Conservation (phyloP, 768 basidiomycete species). For the Suillus clintonianus region DNA sequence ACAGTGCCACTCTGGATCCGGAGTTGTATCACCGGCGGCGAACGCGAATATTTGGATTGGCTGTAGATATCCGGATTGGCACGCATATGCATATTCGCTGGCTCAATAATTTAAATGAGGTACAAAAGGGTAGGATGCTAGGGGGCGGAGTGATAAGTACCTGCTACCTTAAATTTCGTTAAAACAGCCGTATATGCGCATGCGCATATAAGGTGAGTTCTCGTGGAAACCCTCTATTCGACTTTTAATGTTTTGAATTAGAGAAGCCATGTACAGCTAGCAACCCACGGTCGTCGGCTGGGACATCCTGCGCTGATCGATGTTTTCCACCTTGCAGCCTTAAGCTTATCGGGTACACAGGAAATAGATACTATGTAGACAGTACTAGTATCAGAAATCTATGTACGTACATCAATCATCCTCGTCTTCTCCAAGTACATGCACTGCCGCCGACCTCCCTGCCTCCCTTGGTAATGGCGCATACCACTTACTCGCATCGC, state of each 20-base stretch:
- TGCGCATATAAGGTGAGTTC: background rate
- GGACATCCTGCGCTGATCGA: no score
- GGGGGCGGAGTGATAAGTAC: background rate
- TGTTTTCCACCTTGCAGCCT: no score
- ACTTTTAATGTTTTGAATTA: background rate
- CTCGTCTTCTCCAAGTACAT: slow-evolving; percentile 58
- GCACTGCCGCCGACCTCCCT: slow-evolving; percentile 23
- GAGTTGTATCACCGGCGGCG: slow-evolving; percentile 48
- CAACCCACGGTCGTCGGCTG: background rate
- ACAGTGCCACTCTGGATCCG: background rate
- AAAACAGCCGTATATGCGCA: no score
- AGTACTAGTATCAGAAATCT: no score
- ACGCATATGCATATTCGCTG: no score
- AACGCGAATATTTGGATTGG: slow-evolving; percentile 47
- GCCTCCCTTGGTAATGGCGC: slow-evolving; percentile 54
- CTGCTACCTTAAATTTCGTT: background rate
- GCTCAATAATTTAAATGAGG: no score
- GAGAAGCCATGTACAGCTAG: no score
- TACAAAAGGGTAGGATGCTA: no score
- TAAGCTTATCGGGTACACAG: no score
- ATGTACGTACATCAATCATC: slow-evolving; percentile 23
- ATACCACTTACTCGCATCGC: slow-evolving; percentile 58
- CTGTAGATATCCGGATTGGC: slow-evolving; percentile 39
- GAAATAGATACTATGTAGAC: no score
- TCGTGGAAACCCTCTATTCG: background rate